These are phyloP conservation scores for Penicillium paneum DNA, from an alignment of 2,329 filamentous ascomycete genomes.

Conservation along the genomic window DNA sequence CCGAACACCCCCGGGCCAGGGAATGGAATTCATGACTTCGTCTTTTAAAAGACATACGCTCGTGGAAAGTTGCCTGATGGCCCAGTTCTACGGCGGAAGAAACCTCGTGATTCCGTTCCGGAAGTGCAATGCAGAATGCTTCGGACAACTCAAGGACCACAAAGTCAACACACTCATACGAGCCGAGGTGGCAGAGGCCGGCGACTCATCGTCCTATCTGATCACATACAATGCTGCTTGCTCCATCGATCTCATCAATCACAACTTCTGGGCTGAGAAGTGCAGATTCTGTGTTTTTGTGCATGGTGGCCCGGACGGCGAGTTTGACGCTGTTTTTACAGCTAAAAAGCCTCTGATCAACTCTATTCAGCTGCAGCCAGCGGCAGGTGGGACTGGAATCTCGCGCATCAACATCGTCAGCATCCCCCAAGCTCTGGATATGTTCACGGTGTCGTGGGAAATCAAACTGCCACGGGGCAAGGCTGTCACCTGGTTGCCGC, in stretches of 20 bases:
- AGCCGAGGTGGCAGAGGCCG: conserved; percentile 1
- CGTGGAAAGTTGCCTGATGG: conserved; percentile 31
- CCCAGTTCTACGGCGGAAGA: conserved; percentile 24
- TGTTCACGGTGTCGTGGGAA: conserved; percentile 30
- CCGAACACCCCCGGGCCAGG: conserved; percentile 23
- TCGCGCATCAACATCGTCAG: conserved; percentile 26
- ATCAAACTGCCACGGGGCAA: conserved; percentile 10
- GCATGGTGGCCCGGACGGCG: conserved; percentile 30
- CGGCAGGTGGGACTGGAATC: conserved; percentile 12
- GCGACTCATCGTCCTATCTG: neutral
- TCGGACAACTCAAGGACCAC: conserved; percentile 31
- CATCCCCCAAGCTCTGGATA: conserved; percentile 20
- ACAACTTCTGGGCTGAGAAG: conserved; percentile 30
- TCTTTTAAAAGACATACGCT: conserved; percentile 25
- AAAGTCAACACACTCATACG: conserved; percentile 19
- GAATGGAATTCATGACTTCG: conserved; percentile 31
- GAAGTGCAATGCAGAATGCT: conserved; percentile 24
- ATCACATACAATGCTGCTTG: conserved; percentile 30
- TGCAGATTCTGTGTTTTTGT: conserved; percentile 30
- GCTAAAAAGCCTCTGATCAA: conserved; percentile 9
- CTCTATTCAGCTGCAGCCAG: conserved; percentile 19
- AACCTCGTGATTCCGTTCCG: conserved; percentile 30
- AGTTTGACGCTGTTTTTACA: conserved; percentile 21
- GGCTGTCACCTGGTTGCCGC: conserved; percentile 26
- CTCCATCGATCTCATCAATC: conserved; percentile 27